These are phyloP conservation scores for Arachnomyces sp. DNA, from an alignment of 2,329 filamentous ascomycete genomes.

Conservation along the genomic window DNA sequence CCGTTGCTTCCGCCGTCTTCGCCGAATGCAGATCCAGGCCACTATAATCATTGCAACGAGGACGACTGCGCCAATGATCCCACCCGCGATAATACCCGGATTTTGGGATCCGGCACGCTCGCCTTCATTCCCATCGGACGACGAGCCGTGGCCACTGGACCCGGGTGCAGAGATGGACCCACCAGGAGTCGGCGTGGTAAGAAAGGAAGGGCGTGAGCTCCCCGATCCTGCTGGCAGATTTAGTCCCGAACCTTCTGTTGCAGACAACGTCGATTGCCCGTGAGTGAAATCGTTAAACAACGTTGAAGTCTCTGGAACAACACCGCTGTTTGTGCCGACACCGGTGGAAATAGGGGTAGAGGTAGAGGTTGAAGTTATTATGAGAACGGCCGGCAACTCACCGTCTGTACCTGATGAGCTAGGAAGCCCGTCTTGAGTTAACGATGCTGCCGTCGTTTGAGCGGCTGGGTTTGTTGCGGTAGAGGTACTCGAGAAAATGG, in stretches of 20 bases:
- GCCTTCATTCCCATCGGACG: too few relatives aligned
- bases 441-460: neutral
- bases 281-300: too few relatives aligned
- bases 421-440: neutral
- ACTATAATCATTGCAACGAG: conserved; percentile 18
- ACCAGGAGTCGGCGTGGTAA: neutral
- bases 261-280: too few relatives aligned
- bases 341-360: too few relatives aligned
- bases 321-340: too few relatives aligned
- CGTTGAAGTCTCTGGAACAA: too few relatives aligned
- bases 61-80: conserved; percentile 21
- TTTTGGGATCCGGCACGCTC: conserved; percentile 2
- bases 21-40: conserved; percentile 17
- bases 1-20: conserved; percentile 13
- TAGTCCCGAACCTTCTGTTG: too few relatives aligned
- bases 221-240: too few relatives aligned
- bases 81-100: conserved; percentile 21
- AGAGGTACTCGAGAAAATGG: neutral
- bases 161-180: too few relatives aligned
- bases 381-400: neutral
- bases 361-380: too few relatives aligned
- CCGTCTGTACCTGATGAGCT: neutral
- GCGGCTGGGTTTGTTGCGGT: too few relatives aligned
- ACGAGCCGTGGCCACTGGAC: too few relatives aligned
- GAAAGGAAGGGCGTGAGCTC: neutral